phyloP scores from a whole-genome alignment of 345 rosid genomes.

The Schrenkiella parvula region DNA sequence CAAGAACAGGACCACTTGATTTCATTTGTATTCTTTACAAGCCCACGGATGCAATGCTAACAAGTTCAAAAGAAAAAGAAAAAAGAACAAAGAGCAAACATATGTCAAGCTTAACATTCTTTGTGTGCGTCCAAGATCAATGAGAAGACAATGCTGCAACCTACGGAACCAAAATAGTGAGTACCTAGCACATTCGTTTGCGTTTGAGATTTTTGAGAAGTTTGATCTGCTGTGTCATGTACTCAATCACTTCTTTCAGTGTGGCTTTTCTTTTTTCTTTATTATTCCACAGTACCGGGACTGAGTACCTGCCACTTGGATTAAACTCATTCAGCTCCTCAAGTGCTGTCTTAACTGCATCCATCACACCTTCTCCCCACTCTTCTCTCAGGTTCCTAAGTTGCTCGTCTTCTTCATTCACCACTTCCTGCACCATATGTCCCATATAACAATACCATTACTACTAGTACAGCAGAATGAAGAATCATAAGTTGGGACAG shows the following conservation, averaged over 20 bases:
- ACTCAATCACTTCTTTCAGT: constrained; percentile 65
- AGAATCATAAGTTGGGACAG: background rate
- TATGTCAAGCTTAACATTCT: background rate
- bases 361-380: constrained; percentile 56
- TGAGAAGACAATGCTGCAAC: background rate
- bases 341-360: constrained; percentile 56
- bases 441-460: background rate
- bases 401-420: constrained; percentile 69
- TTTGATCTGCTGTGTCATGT: constrained; percentile 39
- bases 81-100: background rate
- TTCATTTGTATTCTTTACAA: background rate
- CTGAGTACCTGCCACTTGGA: constrained; percentile 65
- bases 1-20: background rate
- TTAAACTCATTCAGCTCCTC: constrained; percentile 73
- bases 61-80: background rate
- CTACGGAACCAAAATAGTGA: background rate
- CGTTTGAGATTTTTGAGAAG: constrained; percentile 35
- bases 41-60: background rate
- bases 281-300: constrained; percentile 59
- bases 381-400: constrained; percentile 49
- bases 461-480: background rate
- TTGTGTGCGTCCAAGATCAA: no score
- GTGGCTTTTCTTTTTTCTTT: constrained; percentile 74
- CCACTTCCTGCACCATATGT: constrained; percentile 50
- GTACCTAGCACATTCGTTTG: constrained; percentile 34